phyloP scores from a whole-genome alignment of 73 alveolate species.

The Paramecium pentaurelia region DNA sequence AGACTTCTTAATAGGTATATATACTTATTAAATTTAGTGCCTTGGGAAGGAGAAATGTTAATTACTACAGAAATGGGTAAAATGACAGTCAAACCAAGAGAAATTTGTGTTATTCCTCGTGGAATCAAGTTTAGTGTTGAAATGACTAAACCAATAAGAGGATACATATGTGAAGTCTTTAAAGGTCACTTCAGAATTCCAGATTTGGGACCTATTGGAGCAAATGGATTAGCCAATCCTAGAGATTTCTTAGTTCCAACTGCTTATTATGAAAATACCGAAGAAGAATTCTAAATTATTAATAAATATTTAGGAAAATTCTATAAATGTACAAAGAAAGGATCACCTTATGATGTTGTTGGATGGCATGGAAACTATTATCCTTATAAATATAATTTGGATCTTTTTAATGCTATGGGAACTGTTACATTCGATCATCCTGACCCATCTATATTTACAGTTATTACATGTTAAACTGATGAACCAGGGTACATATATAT shows the following conservation, averaged over 20 bases:
- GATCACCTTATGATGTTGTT: conserved; percentile 84
- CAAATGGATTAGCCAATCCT: conserved; percentile 86
- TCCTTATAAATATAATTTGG: conserved; percentile 84
- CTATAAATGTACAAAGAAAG: conserved; percentile 60
- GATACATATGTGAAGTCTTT: conserved; percentile 81
- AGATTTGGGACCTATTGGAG: conserved; percentile 91
- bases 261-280: conserved; percentile 79
- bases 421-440: conserved; percentile 92
- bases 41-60: conserved; percentile 75
- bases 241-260: conserved; percentile 78
- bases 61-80: conserved; percentile 82
- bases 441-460: conserved; percentile 92
- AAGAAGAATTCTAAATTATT: conserved; percentile 63
- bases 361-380: conserved; percentile 93
- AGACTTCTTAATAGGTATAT: conserved; percentile 62
- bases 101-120: conserved; percentile 81
- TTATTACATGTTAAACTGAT: conserved; percentile 79
- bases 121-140: conserved; percentile 85
- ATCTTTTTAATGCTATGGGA: conserved; percentile 75
- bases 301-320: conserved; percentile 75
- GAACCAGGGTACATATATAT: conserved; percentile 76
- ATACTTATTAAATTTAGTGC: conserved; percentile 57
- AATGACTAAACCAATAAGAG: conserved; percentile 68
- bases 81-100: conserved; percentile 70
- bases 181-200: conserved; percentile 83